These are phyloP conservation scores for Clathrus columnatus DNA, from an alignment of 768 basidiomycete species.

Conservation along the genomic window DNA sequence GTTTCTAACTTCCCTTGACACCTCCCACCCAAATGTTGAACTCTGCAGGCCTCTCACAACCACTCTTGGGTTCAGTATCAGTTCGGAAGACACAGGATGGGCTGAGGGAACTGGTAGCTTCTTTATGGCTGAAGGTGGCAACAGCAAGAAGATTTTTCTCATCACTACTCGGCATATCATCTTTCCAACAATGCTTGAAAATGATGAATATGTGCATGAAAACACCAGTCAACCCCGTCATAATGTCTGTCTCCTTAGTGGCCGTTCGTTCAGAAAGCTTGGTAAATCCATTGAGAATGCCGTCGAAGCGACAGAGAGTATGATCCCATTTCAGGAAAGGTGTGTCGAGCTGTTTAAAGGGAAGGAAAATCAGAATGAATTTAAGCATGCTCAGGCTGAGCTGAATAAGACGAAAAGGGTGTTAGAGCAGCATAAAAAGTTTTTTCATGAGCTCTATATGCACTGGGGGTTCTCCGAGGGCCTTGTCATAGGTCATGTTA, in stretches of 20 bases:
- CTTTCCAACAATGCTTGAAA: constrained; percentile 19
- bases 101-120: constrained; percentile 32
- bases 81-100: constrained; percentile 16
- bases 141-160: constrained; percentile 25
- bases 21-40: constrained; percentile 4
- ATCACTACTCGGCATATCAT: constrained; percentile 27
- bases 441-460: constrained; percentile 16
- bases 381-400: neutral
- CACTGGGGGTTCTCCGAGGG: constrained; percentile 18
- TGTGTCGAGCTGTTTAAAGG: constrained; percentile 10
- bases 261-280: constrained; percentile 14
- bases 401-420: constrained; percentile 6
- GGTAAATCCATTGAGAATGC: constrained; percentile 14
- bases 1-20: neutral
- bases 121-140: constrained; percentile 24
- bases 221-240: constrained; percentile 15
- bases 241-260: constrained; percentile 5
- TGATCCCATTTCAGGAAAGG: constrained; percentile 15
- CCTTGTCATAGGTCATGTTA: constrained; percentile 15
- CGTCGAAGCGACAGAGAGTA: neutral
- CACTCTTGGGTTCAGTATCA: constrained; percentile 29
- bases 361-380: constrained; percentile 4
- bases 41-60: constrained; percentile 23
- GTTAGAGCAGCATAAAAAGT: constrained; percentile 10
- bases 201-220: neutral